Evolutionary conservation across 2,329 filamentous ascomycete species (phyloP).

Genomic region (Parafenestella ontariensis): DNA sequence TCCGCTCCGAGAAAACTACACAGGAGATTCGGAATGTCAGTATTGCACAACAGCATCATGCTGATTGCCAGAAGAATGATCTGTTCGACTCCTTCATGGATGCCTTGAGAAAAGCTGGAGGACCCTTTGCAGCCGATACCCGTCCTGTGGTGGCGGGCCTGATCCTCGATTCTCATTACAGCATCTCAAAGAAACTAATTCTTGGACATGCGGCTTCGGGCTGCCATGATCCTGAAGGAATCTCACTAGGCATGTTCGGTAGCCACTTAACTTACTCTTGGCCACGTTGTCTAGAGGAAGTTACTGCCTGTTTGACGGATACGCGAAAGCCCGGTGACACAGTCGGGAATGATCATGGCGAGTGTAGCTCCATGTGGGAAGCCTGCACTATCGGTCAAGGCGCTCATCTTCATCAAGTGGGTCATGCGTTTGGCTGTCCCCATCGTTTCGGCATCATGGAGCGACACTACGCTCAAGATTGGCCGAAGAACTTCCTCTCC

Average conservation of each 20-base stretch:
- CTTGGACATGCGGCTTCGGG: constrained; percentile 37
- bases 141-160: constrained; percentile 40
- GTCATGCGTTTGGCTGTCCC: constrained; percentile 47
- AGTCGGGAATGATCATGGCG: constrained; percentile 37
- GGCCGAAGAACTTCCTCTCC: constrained; percentile 54
- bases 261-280: constrained; percentile 39
- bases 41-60: constrained; percentile 30
- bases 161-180: constrained; percentile 41
- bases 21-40: constrained; percentile 28
- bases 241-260: constrained; percentile 37
- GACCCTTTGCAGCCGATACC: constrained; percentile 29
- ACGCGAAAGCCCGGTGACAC: constrained; percentile 46
- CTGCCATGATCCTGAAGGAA: constrained; percentile 30
- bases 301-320: constrained; percentile 44
- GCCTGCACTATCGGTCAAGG: constrained; percentile 54
- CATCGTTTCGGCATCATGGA: constrained; percentile 47
- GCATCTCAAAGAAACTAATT: constrained; percentile 23
- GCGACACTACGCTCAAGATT: constrained; percentile 29
- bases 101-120: constrained; percentile 32
- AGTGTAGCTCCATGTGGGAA: constrained; percentile 55
- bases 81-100: constrained; percentile 32
- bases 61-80: constrained; percentile 11
- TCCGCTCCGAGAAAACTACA: constrained; percentile 32
- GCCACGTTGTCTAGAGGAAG: constrained; percentile 41
- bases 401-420: constrained; percentile 48